Conservation (phyloP, 2,329 filamentous ascomycete genomes). For the Colletotrichum coccodes region DNA sequence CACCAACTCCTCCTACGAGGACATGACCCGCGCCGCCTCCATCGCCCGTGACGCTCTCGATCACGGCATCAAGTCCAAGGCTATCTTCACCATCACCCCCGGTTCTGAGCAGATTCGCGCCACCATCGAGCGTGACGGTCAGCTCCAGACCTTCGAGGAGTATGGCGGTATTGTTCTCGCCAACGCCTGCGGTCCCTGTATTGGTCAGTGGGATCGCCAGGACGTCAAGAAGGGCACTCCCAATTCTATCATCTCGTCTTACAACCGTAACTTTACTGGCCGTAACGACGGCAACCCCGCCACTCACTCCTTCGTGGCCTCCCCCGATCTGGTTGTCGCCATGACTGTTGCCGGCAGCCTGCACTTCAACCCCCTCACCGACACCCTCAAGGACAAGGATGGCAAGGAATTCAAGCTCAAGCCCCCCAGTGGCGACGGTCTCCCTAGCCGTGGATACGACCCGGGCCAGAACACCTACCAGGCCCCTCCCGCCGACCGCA, state of each 20-base stretch:
- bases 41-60: slow-evolving; percentile 91
- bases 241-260: slow-evolving; percentile 98
- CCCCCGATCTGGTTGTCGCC: slow-evolving; percentile 89
- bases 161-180: slow-evolving; percentile 95
- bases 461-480: slow-evolving; percentile 95
- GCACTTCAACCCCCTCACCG: slow-evolving; percentile 94
- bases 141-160: slow-evolving; percentile 94
- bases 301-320: slow-evolving; percentile 93
- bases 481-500: slow-evolving; percentile 85
- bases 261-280: slow-evolving; percentile 99
- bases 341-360: slow-evolving; percentile 85
- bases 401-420: slow-evolving; percentile 95
- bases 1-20: slow-evolving; percentile 89
- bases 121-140: slow-evolving; percentile 89
- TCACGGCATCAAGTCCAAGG: slow-evolving; percentile 94
- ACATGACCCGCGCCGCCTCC: slow-evolving; percentile 93
- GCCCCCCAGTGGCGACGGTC: slow-evolving; percentile 81
- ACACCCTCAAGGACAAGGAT: slow-evolving; percentile 92
- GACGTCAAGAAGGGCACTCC: slow-evolving; percentile 95
- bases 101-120: slow-evolving; percentile 97
- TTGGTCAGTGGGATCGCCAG: slow-evolving; percentile 93
- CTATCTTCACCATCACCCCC: slow-evolving; percentile 93
- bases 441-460: slow-evolving; percentile 87
- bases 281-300: slow-evolving; percentile 97
- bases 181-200: slow-evolving; percentile 93